Conservation (phyloP, 2,329 filamentous ascomycete species). For the Intubia oerlemansii region DNA sequence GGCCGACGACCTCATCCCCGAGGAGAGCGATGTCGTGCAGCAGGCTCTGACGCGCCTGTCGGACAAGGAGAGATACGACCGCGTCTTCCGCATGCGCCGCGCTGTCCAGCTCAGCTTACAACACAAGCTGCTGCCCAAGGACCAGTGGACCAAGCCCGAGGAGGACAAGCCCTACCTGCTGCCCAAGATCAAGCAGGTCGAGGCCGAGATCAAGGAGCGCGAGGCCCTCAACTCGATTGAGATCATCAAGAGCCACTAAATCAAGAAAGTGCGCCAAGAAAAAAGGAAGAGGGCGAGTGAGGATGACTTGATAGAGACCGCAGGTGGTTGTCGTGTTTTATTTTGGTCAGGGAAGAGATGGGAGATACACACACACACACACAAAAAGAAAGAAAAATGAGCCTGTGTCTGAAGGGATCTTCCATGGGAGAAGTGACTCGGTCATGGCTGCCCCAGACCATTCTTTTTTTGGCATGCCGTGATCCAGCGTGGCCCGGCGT, state of each 20-base stretch:
- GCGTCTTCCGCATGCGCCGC: conserved; percentile 89
- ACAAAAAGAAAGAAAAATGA: too few relatives aligned
- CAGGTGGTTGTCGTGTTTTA: too few relatives aligned
- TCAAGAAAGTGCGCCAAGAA: not conserved
- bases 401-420: too few relatives aligned
- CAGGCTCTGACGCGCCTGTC: conserved; percentile 77
- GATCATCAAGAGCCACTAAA: conserved; percentile 26
- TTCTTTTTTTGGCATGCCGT: too few relatives aligned
- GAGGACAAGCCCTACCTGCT: conserved; percentile 34
- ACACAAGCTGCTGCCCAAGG: conserved; percentile 42
- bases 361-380: not conserved
- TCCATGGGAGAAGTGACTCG: too few relatives aligned
- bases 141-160: conserved; percentile 36
- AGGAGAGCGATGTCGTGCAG: conserved; percentile 76
- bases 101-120: conserved; percentile 58
- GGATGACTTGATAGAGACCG: not conserved
- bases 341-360: not conserved
- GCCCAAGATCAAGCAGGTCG: conserved; percentile 29
- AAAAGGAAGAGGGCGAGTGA: not conserved
- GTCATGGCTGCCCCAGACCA: too few relatives aligned
- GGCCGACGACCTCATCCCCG: conserved; percentile 83
- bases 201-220: conserved; percentile 26
- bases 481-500: too few relatives aligned
- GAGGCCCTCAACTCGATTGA: conserved; percentile 27
- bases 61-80: conserved; percentile 83